Base-by-base conservation (phyloP, 805 yeast species). In the Myxozyma melibiosi region DNA sequence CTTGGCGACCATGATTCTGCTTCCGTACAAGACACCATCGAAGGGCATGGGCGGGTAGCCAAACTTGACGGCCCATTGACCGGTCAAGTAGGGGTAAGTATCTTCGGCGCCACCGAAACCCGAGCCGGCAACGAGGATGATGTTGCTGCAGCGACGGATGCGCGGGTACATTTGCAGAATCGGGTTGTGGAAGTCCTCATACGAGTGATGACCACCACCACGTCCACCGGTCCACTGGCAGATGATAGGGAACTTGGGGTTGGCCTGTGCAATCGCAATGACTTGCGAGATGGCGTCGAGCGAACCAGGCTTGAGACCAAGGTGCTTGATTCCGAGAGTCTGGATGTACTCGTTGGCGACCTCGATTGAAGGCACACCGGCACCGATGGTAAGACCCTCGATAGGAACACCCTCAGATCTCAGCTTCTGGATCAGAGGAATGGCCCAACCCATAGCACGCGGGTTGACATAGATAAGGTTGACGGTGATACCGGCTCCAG, bases 151-250 rank as follows among this genome's bases (percentile, higher is more conserved):
- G 76, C 90, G 86, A 82, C 99, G 88, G 69, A 94, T 87, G 79
- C 87, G 86, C 65, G 96, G 79, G 76, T 94, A 94, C 92, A 94
- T 94, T 75, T 90, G 96, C 71, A 94, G 78, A 66, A 94, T 82
- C 66, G 99, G 98, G 71, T 91, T 92, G 75, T 94, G 99, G 94
- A 92, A 90, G 78, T 94, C 99, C 80, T 94, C 99, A 71, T 84
- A 94, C 49, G 98, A 92, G 76, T 94, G 99, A 74, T 94, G 99
- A 71, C 99, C 99, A 82, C 99, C 99, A 78, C 97, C 99, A 82
- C 99, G 91, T 75, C 99, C 99, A 82, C 98, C 99, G 58, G 99
- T 94, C 99, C 99, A 94, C 80, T 94, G 99, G 68, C 94, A 78
- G 54, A 94, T 92, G 70, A 94, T 90, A 64, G 99, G 99, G 91